Conservation (phyloP, 208 protist genomes). For the Crithidia sp. region DNA sequence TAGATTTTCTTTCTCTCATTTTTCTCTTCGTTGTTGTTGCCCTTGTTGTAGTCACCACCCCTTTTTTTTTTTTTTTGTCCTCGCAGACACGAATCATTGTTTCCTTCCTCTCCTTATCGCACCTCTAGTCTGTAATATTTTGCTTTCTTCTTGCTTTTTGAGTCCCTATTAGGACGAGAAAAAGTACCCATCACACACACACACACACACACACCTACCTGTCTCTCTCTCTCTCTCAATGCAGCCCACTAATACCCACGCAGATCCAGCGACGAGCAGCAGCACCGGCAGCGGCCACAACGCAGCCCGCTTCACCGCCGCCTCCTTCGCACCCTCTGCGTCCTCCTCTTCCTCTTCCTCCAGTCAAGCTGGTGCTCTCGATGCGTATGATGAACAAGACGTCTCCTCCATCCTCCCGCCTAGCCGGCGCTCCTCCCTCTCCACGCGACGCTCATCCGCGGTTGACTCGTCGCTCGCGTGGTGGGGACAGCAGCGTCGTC, state of each 20-base stretch:
- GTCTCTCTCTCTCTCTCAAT: too few relatives aligned
- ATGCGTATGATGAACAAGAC: slow-evolving; percentile 20
- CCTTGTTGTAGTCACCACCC: too few relatives aligned
- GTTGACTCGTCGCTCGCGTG: slow-evolving; percentile 3
- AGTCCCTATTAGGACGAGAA: too few relatives aligned
- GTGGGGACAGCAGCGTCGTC: neutral
- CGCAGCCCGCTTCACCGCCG: neutral
- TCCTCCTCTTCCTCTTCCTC: neutral
- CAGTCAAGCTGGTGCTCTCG: neutral
- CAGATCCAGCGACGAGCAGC: too few relatives aligned
- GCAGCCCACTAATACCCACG: too few relatives aligned
- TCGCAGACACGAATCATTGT: too few relatives aligned
- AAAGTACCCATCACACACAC: too few relatives aligned
- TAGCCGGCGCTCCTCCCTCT: slow-evolving; percentile 18
- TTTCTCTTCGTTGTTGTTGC: neutral
- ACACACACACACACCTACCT: too few relatives aligned
- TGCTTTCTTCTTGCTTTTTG: too few relatives aligned
- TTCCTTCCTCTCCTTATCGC: too few relatives aligned
- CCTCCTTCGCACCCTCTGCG: neutral
- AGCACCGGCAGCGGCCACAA: neutral
- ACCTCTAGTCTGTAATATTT: too few relatives aligned
- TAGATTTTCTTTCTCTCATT: neutral
- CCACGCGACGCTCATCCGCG: slow-evolving; percentile 3
- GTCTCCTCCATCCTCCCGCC: slow-evolving; percentile 14
- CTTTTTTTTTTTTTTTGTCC: too few relatives aligned